Percentiles rank a stretch among this genome's conserved stretches.
These are phyloP conservation scores for Microdochium nivale DNA, from an alignment of 2,329 filamentous ascomycete species.

Conservation along the genomic window DNA sequence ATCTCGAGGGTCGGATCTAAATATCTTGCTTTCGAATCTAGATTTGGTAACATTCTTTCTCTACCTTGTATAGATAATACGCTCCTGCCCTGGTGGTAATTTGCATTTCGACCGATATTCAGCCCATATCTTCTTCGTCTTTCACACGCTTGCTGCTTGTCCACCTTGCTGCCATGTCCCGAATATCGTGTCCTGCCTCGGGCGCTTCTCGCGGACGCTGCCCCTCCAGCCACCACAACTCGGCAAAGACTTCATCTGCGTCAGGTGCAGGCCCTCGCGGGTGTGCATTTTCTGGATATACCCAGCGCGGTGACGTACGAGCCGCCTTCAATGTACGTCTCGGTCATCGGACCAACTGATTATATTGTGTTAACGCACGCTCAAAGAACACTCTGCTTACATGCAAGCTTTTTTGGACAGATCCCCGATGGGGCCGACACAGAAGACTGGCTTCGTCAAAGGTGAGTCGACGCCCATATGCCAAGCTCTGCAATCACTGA, in stretches of 20 bases:
- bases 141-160: too few species aligned
- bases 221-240: conserved; percentile 14
- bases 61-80: too few species aligned
- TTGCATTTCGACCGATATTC: too few species aligned
- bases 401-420: conserved; percentile 16
- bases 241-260: conserved; percentile 14
- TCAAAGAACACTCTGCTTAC: too few species aligned
- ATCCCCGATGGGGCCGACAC: conserved; percentile 35
- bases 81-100: too few species aligned
- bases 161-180: conserved; percentile 7
- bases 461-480: conserved; percentile 14
- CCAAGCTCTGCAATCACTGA: conserved; percentile 1
- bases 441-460: conserved; percentile 35
- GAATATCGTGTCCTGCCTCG: conserved; percentile 19
- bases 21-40: too few species aligned
- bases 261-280: conserved; percentile 22
- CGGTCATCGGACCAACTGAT: too few species aligned
- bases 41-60: too few species aligned
- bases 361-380: too few species aligned
- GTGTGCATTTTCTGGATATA: conserved; percentile 25
- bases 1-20: too few species aligned
- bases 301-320: conserved; percentile 23
- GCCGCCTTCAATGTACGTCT: conserved; percentile 22
- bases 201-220: conserved; percentile 14
- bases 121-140: too few species aligned